A percentile compares a stretch with the other conserved stretches of the same genome.
phyloP scores from a whole-genome alignment of 352 stramenopile genomes.

The Lagenidium giganteum region DNA sequence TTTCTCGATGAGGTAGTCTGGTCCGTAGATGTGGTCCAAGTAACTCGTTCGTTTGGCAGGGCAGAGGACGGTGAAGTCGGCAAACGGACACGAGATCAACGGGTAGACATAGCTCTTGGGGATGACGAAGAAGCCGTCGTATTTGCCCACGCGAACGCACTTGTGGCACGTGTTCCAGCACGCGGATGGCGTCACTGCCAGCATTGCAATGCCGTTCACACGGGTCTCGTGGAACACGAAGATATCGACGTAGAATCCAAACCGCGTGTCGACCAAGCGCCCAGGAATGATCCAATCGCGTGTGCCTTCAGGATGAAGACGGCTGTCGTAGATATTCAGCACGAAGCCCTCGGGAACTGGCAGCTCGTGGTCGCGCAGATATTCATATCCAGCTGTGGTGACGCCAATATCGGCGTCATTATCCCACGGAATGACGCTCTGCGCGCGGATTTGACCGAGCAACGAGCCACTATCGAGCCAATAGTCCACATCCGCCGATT shows the following conservation, averaged over 20 bases:
- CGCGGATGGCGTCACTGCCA: conserved; percentile 29
- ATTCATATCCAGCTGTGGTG: conserved; percentile 29
- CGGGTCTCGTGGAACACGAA: conserved; percentile 47
- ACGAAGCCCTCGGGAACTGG: conserved; percentile 26
- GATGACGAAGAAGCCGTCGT: conserved; percentile 28
- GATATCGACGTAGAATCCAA: conserved; percentile 63
- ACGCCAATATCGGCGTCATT: conserved; percentile 51
- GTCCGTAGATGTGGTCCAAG: conserved; percentile 49
- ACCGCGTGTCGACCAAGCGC: conserved; percentile 46
- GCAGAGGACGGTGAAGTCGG: conserved; percentile 40
- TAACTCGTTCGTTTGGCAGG: conserved; percentile 39
- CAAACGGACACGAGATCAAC: conserved; percentile 38
- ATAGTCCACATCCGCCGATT: conserved; percentile 53
- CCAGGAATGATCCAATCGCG: conserved; percentile 52
- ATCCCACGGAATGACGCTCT: conserved; percentile 50
- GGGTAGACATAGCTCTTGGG: conserved; percentile 42
- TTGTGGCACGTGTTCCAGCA: conserved; percentile 43
- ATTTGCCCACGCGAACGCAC: conserved; percentile 26
- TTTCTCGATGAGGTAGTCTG: too few relatives aligned
- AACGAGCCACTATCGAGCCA: conserved; percentile 67
- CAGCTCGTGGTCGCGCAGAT: conserved; percentile 24
- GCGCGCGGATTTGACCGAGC: conserved; percentile 42
- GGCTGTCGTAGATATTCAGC: conserved; percentile 47
- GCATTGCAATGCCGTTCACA: conserved; percentile 22
- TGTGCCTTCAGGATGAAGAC: conserved; percentile 19